Evolutionary conservation across 2,329 filamentous ascomycete genomes (phyloP).

Genomic region (Colletotrichum magnum): DNA sequence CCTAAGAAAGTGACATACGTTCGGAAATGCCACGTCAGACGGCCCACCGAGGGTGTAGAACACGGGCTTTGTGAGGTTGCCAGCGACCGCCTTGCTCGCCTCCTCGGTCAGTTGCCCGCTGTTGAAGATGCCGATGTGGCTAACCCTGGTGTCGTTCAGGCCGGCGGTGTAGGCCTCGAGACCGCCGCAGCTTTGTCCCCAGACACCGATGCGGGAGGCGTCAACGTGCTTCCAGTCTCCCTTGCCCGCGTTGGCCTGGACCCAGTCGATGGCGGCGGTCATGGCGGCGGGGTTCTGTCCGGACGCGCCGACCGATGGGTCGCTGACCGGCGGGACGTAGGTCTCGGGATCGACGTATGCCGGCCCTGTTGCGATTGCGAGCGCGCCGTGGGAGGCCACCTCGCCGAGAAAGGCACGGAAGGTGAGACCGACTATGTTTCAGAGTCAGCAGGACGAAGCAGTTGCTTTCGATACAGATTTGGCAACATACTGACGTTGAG

Average conservation of each 20-base stretch:
- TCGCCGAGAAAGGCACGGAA: slow-evolving; percentile 18
- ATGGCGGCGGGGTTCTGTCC: slow-evolving; percentile 23
- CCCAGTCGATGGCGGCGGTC: slow-evolving; percentile 30
- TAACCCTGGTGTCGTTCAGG: slow-evolving; percentile 14
- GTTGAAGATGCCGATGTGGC: slow-evolving; percentile 33
- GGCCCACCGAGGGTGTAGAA: slow-evolving; percentile 26
- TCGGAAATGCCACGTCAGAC: slow-evolving; percentile 12
- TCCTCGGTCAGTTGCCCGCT: slow-evolving; percentile 14
- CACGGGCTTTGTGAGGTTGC: slow-evolving; percentile 18
- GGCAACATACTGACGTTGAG: background rate
- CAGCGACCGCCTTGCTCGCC: background rate
- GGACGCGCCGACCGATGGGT: background rate
- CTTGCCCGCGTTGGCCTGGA: slow-evolving; percentile 19
- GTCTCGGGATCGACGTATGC: slow-evolving; percentile 20
- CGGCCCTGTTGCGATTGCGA: background rate
- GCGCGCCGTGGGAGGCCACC: slow-evolving; percentile 21
- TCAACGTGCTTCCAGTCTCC: slow-evolving; percentile 29
- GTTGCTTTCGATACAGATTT: background rate
- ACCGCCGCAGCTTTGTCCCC: slow-evolving; percentile 32
- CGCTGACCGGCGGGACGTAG: background rate
- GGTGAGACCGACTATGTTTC: slow-evolving; percentile 7
- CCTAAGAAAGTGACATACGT: background rate
- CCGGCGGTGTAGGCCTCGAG: slow-evolving; percentile 25
- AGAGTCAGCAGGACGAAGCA: background rate
- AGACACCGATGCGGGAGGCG: slow-evolving; percentile 29